These are phyloP conservation scores for Peronospora belbahrii DNA, from an alignment of 352 stramenopile species.

Conservation along the genomic window DNA sequence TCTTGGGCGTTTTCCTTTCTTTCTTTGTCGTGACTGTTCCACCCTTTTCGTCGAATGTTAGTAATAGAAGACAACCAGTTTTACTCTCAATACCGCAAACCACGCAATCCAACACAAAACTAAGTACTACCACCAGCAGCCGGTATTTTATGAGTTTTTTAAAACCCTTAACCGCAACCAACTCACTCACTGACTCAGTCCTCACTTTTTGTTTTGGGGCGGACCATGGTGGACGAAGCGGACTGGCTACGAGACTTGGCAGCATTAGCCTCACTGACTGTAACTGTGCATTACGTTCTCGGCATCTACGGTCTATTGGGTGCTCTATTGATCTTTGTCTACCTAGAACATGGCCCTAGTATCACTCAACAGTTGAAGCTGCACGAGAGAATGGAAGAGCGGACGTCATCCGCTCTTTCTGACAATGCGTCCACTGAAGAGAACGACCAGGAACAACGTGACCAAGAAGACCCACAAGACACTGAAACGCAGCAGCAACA, in stretches of 20 bases:
- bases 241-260: constrained; percentile 54
- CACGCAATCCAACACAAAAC: too few species aligned
- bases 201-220: not conserved
- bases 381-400: constrained; percentile 3
- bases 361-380: not conserved
- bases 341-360: constrained; percentile 32
- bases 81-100: not conserved
- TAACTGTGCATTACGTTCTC: constrained; percentile 60
- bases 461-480: not conserved
- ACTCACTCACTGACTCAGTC: not conserved
- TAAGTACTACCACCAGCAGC: too few species aligned
- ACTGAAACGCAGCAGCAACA: not conserved
- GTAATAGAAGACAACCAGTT: too few species aligned
- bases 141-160: not conserved
- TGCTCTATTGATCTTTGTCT: constrained; percentile 29
- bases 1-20: too few species aligned
- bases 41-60: too few species aligned
- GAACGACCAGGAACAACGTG: constrained; percentile 10
- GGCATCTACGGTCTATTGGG: constrained; percentile 43
- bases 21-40: too few species aligned
- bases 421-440: constrained; percentile 17
- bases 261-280: constrained; percentile 42
- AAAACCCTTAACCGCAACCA: not conserved
- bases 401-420: constrained; percentile 10
- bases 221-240: constrained; percentile 25